Conservation (phyloP, 2,329 filamentous ascomycete genomes). For the Colletotrichum sp. region DNA sequence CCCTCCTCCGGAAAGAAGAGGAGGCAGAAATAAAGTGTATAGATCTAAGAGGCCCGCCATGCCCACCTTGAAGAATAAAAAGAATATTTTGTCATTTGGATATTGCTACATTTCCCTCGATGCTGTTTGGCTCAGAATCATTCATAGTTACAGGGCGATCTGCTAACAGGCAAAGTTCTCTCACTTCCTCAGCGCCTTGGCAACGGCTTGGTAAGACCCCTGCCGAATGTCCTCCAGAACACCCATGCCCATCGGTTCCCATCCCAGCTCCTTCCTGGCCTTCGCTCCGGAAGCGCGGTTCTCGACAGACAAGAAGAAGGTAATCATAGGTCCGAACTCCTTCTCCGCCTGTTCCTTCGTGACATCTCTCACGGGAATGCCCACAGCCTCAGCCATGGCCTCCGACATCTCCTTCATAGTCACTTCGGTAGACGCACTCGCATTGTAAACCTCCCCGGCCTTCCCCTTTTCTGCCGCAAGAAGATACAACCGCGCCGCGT, state of each 20-base stretch:
- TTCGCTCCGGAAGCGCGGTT: conserved; percentile 39
- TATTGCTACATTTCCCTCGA: neutral
- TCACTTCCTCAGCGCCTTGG: conserved; percentile 12
- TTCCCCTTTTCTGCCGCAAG: conserved; percentile 22
- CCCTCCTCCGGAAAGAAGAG: neutral
- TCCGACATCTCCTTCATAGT: conserved; percentile 30
- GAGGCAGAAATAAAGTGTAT: neutral
- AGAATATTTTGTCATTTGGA: neutral
- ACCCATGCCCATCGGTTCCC: conserved; percentile 35
- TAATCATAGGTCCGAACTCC: conserved; percentile 34
- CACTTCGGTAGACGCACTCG: conserved; percentile 32
- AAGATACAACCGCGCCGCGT: neutral
- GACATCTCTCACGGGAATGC: conserved; percentile 26
- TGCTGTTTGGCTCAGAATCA: neutral
- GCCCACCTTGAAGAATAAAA: neutral
- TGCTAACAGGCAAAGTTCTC: neutral
- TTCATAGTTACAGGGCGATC: neutral
- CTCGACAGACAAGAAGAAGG: conserved; percentile 35
- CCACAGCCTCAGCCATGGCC: conserved; percentile 27
- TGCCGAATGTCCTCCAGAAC: conserved; percentile 37
- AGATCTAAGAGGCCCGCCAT: neutral
- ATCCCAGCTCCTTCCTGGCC: conserved; percentile 42
- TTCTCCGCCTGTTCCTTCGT: conserved; percentile 26
- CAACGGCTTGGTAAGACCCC: conserved; percentile 30
- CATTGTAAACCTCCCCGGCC: conserved; percentile 40